Percentiles rank a stretch among this genome's conserved stretches.
These are phyloP conservation scores for Dactylellina leptospora DNA, from an alignment of 2,329 filamentous ascomycete species.

Conservation along the genomic window DNA sequence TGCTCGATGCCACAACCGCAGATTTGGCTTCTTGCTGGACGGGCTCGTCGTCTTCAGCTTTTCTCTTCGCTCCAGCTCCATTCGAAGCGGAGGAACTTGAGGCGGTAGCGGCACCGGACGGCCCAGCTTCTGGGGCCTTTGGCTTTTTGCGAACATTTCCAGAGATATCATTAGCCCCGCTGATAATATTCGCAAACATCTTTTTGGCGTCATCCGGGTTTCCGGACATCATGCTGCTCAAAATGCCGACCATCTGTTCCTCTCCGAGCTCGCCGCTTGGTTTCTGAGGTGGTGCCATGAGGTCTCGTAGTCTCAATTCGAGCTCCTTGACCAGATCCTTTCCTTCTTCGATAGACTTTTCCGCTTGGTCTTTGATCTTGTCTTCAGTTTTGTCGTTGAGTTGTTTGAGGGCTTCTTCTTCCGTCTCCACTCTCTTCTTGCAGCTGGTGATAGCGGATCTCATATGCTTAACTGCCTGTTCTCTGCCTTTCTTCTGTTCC, in stretches of 20 bases:
- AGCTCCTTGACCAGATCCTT: conserved; percentile 82
- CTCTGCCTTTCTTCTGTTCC: conserved; percentile 66
- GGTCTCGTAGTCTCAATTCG: conserved; percentile 72
- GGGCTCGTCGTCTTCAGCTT: conserved; percentile 62
- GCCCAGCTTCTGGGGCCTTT: conserved; percentile 56
- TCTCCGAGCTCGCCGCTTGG: conserved; percentile 57
- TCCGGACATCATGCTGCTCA: conserved; percentile 72
- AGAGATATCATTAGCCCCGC: conserved; percentile 76
- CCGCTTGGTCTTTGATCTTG: conserved; percentile 62
- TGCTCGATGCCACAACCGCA: conserved; percentile 18
- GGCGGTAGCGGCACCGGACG: conserved; percentile 26
- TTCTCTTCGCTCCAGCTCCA: conserved; percentile 57
- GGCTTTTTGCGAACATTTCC: conserved; percentile 76
- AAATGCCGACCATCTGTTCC: conserved; percentile 67
- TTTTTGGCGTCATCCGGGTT: conserved; percentile 70
- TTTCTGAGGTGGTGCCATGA: conserved; percentile 36
- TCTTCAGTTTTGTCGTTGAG: conserved; percentile 62
- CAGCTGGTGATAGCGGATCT: conserved; percentile 56
- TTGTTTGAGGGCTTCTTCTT: conserved; percentile 60
- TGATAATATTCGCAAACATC: conserved; percentile 75
- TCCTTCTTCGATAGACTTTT: conserved; percentile 77
- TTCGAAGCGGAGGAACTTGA: conserved; percentile 25
- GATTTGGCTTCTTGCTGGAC: conserved; percentile 59
- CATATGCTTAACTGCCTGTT: conserved; percentile 56
- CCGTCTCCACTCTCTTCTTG: conserved; percentile 54